phyloP scores from a whole-genome alignment of 208 protist species.

The Jaenimonas drosophilae region DNA sequence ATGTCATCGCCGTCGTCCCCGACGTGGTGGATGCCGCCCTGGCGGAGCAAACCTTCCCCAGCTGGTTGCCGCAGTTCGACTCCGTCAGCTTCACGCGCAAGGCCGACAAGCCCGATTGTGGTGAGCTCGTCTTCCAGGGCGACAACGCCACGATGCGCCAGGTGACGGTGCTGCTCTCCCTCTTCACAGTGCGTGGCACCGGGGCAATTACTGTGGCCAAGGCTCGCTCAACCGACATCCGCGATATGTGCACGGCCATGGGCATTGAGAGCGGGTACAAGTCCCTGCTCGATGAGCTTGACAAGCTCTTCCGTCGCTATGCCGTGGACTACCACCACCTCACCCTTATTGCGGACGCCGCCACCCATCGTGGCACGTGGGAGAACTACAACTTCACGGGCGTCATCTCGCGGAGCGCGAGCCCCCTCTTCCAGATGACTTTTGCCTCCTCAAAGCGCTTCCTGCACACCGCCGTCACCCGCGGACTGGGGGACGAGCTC shows the following conservation, averaged over 20 bases:
- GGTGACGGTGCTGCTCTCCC: constrained; percentile 62
- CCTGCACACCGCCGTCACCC: constrained; percentile 74
- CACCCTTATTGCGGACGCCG: constrained; percentile 82
- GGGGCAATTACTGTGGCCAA: constrained; percentile 47
- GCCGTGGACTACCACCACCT: constrained; percentile 83
- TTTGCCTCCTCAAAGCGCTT: constrained; percentile 83
- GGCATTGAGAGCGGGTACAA: constrained; percentile 80
- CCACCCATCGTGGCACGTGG: constrained; percentile 79
- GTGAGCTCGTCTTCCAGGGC: constrained; percentile 83
- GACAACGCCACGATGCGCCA: constrained; percentile 45
- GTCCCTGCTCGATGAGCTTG: constrained; percentile 75
- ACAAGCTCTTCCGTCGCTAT: constrained; percentile 83
- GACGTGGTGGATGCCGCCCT: constrained; percentile 66
- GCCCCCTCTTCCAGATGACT: constrained; percentile 89
- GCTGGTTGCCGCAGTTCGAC: constrained; percentile 77
- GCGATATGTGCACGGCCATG: constrained; percentile 62
- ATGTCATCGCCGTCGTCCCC: constrained; percentile 66
- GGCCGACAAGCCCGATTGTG: constrained; percentile 46
- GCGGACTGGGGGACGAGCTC: constrained; percentile 70
- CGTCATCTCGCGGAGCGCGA: constrained; percentile 76
- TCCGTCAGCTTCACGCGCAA: constrained; percentile 72
- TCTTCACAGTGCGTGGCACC: constrained; percentile 55
- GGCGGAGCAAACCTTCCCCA: constrained; percentile 40
- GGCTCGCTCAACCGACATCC: constrained; percentile 81
- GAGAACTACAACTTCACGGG: constrained; percentile 88